Percentiles rank a stretch among this genome's conserved stretches.
phyloP scores from a whole-genome alignment of 305 asterid species.

The Salvia sclarea region DNA sequence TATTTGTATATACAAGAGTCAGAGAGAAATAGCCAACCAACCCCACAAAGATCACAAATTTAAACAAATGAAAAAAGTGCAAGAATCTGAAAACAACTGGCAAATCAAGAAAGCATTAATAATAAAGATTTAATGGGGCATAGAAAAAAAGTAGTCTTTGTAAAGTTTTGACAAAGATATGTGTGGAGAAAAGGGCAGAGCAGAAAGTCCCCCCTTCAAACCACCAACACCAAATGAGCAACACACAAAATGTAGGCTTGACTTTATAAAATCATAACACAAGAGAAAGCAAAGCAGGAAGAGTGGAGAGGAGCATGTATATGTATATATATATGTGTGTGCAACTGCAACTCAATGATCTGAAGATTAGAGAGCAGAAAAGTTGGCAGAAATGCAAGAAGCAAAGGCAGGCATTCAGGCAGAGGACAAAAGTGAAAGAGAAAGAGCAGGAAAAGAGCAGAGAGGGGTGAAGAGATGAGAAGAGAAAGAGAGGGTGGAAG shows the following conservation, averaged over 20 bases:
- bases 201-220: neutral
- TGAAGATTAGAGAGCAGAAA: slow-evolving; percentile 25
- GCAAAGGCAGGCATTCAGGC: slow-evolving; percentile 19
- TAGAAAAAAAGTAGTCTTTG: slow-evolving; percentile 1
- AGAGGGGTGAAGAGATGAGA: slow-evolving; percentile 9
- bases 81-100: slow-evolving; percentile 28
- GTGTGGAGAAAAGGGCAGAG: slow-evolving; percentile 30
- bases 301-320: neutral
- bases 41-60: slow-evolving; percentile 30
- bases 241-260: neutral
- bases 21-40: slow-evolving; percentile 6
- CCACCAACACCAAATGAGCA: slow-evolving; percentile 25
- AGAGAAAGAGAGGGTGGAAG: too few species aligned
- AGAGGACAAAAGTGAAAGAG: slow-evolving; percentile 26
- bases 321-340: neutral
- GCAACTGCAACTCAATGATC: slow-evolving; percentile 1
- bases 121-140: slow-evolving; percentile 11
- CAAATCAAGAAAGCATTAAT: slow-evolving; percentile 11
- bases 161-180: slow-evolving; percentile 25
- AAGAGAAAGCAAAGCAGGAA: neutral
- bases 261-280: slow-evolving; percentile 1
- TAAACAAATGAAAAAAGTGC: slow-evolving; percentile 25
- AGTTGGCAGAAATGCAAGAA: slow-evolving; percentile 32
- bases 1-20: neutral
- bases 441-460: slow-evolving; percentile 15